Conservation (phyloP, 108 stramenopile species). For the Cyclotella choctawhatcheeana region DNA sequence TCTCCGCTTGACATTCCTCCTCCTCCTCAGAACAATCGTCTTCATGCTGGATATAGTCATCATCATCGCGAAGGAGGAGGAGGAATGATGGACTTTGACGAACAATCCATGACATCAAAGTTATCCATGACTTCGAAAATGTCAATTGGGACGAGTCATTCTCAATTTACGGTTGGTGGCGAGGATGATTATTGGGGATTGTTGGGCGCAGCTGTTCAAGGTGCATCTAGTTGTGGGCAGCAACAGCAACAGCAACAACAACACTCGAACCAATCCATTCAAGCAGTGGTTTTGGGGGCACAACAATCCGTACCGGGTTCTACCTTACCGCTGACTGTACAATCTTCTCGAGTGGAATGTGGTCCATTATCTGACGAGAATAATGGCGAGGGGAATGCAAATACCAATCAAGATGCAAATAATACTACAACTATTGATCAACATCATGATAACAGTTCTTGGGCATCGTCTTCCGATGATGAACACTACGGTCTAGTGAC, state of each 20-base stretch:
- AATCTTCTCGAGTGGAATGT: conserved; percentile 34
- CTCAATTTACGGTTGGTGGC: not conserved
- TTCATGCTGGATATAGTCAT: not conserved
- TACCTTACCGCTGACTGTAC: conserved; percentile 22
- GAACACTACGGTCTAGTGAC: conserved; percentile 29
- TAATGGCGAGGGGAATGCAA: not conserved
- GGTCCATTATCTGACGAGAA: conserved; percentile 19
- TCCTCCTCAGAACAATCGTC: conserved; percentile 11
- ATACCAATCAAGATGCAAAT: not conserved
- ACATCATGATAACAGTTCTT: conserved; percentile 1
- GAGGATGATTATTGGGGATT: conserved; percentile 36
- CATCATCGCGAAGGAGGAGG: too few relatives aligned
- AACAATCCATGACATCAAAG: conserved; percentile 2
- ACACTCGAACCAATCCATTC: not conserved
- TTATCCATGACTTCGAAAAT: conserved; percentile 9
- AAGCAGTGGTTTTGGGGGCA: conserved; percentile 32
- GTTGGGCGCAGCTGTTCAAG: conserved; percentile 8
- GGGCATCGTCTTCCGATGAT: conserved; percentile 31
- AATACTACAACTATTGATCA: not conserved
- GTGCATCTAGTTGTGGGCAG: not conserved
- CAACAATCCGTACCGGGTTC: conserved; percentile 11
- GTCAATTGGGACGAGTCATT: conserved; percentile 3
- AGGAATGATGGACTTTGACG: conserved; percentile 8
- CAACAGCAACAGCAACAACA: too few relatives aligned
- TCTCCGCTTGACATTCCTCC: conserved; percentile 50